Percentiles rank a stretch among this genome's conserved stretches.
These are phyloP conservation scores for Bolboschoenus planiculmis DNA, from an alignment of 176 grass and related monocot genomes.

Conservation along the genomic window DNA sequence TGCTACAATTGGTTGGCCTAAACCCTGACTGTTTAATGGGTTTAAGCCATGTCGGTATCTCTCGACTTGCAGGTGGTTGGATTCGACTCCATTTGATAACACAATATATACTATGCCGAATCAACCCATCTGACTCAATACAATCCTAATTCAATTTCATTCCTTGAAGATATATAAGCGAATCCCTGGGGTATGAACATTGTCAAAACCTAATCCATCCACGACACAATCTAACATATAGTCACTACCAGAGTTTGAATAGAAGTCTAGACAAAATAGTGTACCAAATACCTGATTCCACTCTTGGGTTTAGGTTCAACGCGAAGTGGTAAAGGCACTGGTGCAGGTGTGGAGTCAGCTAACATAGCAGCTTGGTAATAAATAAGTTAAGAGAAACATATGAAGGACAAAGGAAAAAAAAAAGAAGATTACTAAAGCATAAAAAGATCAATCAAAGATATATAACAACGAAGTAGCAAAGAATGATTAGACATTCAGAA, in stretches of 20 bases:
- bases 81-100: neutral
- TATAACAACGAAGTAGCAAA: neutral
- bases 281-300: constrained; percentile 60
- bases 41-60: neutral
- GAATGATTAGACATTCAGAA: neutral
- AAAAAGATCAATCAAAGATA: neutral
- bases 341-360: constrained; percentile 65
- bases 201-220: neutral
- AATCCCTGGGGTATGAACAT: neutral
- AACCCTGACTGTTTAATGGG: neutral
- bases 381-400: constrained; percentile 42
- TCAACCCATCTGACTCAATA: neutral
- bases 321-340: constrained; percentile 55
- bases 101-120: neutral
- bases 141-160: neutral
- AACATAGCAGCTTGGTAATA: constrained; percentile 75
- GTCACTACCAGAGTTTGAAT: neutral
- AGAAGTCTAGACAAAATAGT: neutral
- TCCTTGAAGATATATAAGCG: neutral
- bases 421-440: neutral
- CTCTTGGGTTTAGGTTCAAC: constrained; percentile 94
- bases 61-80: neutral
- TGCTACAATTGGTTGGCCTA: neutral
- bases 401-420: neutral
- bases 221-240: neutral